Percentiles rank a stretch among this genome's conserved stretches.
Evolutionary conservation across 495 filamentous ascomycete species (phyloP).

Genomic region (Recurvomyces mirabilis): DNA sequence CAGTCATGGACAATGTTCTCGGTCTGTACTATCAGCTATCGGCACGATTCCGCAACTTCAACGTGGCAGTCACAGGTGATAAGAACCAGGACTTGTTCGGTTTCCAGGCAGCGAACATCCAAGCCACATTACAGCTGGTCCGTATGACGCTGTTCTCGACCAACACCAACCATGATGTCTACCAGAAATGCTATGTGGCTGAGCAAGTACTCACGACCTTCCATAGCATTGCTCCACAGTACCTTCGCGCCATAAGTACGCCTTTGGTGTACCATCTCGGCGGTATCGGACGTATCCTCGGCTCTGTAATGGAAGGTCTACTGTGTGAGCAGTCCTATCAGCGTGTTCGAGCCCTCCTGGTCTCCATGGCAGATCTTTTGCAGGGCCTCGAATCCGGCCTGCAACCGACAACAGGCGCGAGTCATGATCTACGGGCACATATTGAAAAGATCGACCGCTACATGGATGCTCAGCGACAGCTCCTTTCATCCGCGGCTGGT

Average conservation of each 20-base stretch:
- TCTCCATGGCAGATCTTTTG: slow-evolving; percentile 40
- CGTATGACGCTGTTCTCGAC: slow-evolving; percentile 39
- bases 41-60: slow-evolving; percentile 30
- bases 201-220: slow-evolving; percentile 38
- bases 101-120: slow-evolving; percentile 45
- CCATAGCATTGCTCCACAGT: slow-evolving; percentile 35
- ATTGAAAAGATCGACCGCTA: slow-evolving; percentile 40
- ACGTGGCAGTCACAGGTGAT: slow-evolving; percentile 26
- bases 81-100: slow-evolving; percentile 33
- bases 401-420: slow-evolving; percentile 33
- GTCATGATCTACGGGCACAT: slow-evolving; percentile 33
- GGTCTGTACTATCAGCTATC: slow-evolving; percentile 34
- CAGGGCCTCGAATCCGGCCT: slow-evolving; percentile 36
- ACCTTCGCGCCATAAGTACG: slow-evolving; percentile 40
- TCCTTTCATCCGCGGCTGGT: background rate
- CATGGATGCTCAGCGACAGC: slow-evolving; percentile 25
- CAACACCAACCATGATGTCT: slow-evolving; percentile 30
- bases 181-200: slow-evolving; percentile 39
- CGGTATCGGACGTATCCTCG: slow-evolving; percentile 40
- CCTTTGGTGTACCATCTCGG: slow-evolving; percentile 41
- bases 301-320: slow-evolving; percentile 39
- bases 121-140: slow-evolving; percentile 40
- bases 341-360: slow-evolving; percentile 35
- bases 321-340: slow-evolving; percentile 38
- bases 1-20: slow-evolving; percentile 33